Conservation (phyloP, 345 rosid genomes). For the Isatis tinctoria region DNA sequence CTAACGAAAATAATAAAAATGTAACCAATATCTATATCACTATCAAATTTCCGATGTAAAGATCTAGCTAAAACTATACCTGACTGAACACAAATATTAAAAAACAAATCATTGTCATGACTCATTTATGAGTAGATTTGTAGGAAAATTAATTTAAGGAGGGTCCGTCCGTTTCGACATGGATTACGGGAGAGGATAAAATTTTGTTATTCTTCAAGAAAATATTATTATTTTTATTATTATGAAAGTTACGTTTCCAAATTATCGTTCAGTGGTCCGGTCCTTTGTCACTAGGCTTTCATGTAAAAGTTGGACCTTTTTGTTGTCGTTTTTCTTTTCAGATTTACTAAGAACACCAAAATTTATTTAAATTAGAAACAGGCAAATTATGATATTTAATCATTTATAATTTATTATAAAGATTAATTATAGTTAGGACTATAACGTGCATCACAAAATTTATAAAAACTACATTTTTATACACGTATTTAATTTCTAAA, state of each 20-base stretch:
- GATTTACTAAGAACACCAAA: not conserved
- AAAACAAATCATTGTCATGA: conserved; percentile 21
- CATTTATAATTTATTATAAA: no score
- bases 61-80: not conserved
- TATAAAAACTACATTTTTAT: no score
- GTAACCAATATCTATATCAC: not conserved
- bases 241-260: not conserved
- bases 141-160: not conserved
- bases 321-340: not conserved
- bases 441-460: no score
- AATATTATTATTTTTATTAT: not conserved
- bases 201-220: not conserved
- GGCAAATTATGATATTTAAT: no score
- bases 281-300: conserved; percentile 20
- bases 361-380: not conserved
- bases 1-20: not conserved
- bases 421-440: no score
- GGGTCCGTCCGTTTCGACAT: conserved; percentile 16
- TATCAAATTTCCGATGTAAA: not conserved
- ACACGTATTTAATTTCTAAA: no score
- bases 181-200: conserved; percentile 21
- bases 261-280: not conserved
- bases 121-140: conserved; percentile 29
- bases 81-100: not conserved
- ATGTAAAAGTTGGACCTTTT: conserved; percentile 13